Evolutionary conservation across 768 basidiomycete species (phyloP).

Genomic region (Suillus luteus): DNA sequence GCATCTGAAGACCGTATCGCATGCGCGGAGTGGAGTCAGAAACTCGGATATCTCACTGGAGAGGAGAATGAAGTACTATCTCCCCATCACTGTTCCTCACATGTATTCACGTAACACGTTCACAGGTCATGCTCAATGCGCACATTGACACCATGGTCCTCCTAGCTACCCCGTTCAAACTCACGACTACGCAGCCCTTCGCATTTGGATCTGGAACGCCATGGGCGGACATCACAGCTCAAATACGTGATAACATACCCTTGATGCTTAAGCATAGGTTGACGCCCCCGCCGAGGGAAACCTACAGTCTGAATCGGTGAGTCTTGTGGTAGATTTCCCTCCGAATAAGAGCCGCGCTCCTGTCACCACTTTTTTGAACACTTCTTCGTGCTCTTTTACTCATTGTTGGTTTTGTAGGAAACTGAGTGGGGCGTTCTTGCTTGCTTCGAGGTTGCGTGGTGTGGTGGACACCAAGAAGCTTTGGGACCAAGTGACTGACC

Average conservation of each 20-base stretch:
- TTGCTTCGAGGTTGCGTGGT: slow-evolving; percentile 75
- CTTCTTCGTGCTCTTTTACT: slow-evolving; percentile 3
- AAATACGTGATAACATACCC: slow-evolving; percentile 82
- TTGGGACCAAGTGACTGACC: slow-evolving; percentile 68
- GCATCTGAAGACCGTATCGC: slow-evolving; percentile 62
- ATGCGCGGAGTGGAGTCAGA: slow-evolving; percentile 74
- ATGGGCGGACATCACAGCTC: slow-evolving; percentile 73
- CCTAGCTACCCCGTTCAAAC: slow-evolving; percentile 83
- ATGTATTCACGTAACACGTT: not conserved
- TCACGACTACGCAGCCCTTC: slow-evolving; percentile 66
- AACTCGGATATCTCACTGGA: slow-evolving; percentile 89
- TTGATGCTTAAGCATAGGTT: slow-evolving; percentile 87
- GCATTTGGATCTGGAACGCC: slow-evolving; percentile 67
- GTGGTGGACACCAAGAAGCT: slow-evolving; percentile 70
- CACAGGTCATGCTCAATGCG: slow-evolving; percentile 77
- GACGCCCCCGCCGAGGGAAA: slow-evolving; percentile 92
- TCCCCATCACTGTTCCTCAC: not conserved
- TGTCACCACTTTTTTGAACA: slow-evolving; percentile 1
- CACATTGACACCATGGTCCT: slow-evolving; percentile 83
- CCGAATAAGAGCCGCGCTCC: not conserved
- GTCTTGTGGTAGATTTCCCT: slow-evolving; percentile 20
- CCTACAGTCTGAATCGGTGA: slow-evolving; percentile 90
- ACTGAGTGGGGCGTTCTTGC: slow-evolving; percentile 78
- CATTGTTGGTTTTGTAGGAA: slow-evolving; percentile 51
- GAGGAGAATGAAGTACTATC: slow-evolving; percentile 73